phyloP scores from a whole-genome alignment of 2,329 filamentous ascomycete species.

The Colletotrichum agaves region DNA sequence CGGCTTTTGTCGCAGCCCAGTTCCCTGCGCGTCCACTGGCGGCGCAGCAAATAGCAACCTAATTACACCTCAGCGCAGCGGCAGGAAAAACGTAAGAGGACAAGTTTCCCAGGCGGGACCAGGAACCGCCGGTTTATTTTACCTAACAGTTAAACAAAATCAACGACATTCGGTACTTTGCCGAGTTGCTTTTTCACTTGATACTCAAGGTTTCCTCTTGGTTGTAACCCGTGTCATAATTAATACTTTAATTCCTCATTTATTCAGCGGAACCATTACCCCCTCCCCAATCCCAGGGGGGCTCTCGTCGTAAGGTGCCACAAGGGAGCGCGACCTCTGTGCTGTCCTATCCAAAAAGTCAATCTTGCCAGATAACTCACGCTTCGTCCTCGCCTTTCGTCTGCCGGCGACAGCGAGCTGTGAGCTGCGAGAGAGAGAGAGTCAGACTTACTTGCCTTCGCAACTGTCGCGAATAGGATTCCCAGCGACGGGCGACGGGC shows the following conservation, averaged over 20 bases:
- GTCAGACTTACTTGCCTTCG: not conserved
- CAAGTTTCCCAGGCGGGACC: conserved; percentile 1
- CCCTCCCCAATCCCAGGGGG: not conserved
- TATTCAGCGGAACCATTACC: conserved; percentile 24
- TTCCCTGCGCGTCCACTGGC: not conserved
- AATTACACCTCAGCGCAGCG: not conserved
- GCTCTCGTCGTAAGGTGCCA: too few species aligned
- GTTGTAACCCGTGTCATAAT: conserved; percentile 8
- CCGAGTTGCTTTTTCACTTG: not conserved
- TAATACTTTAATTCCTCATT: conserved; percentile 22
- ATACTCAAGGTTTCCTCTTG: too few species aligned
- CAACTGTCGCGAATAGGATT: not conserved
- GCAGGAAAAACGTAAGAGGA: conserved; percentile 14
- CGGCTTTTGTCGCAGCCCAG: not conserved
- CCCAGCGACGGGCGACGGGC: conserved; percentile 7
- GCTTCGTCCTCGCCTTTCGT: not conserved
- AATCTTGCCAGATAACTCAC: not conserved
- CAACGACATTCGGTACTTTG: not conserved
- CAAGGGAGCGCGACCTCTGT: not conserved
- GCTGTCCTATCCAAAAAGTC: conserved; percentile 1
- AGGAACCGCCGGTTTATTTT: conserved; percentile 9
- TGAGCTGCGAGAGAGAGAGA: not conserved
- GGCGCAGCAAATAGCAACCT: not conserved
- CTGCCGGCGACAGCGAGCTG: conserved; percentile 2
- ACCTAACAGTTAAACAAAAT: conserved; percentile 6